These are phyloP conservation scores for Hypoxylon rubiginosum DNA, from an alignment of 2,329 filamentous ascomycete genomes.

Conservation along the genomic window DNA sequence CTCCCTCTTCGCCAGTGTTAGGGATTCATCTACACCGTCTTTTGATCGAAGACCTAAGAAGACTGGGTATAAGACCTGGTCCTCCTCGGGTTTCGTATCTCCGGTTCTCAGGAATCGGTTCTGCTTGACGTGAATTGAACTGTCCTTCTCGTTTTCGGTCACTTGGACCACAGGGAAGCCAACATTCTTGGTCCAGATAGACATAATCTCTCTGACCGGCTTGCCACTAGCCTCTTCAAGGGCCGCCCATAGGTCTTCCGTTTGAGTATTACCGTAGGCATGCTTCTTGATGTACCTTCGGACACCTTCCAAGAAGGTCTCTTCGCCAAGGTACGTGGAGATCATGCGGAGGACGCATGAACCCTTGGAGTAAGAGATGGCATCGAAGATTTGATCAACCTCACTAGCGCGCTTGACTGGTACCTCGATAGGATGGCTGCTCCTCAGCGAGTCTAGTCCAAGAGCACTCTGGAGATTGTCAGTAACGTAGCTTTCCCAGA, in stretches of 20 bases:
- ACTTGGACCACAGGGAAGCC: slow-evolving; percentile 93
- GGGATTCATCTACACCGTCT: slow-evolving; percentile 82
- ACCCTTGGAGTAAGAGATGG: slow-evolving; percentile 97
- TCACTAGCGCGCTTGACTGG: slow-evolving; percentile 95
- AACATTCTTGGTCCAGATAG: slow-evolving; percentile 97
- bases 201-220: slow-evolving; percentile 89
- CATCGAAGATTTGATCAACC: slow-evolving; percentile 98
- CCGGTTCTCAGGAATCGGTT: slow-evolving; percentile 94
- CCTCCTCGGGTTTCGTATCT: slow-evolving; percentile 93
- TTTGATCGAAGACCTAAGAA: slow-evolving; percentile 89
- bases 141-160: slow-evolving; percentile 77
- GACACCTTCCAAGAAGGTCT: slow-evolving; percentile 92
- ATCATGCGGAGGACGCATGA: slow-evolving; percentile 98
- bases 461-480: slow-evolving; percentile 92
- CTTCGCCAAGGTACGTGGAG: slow-evolving; percentile 93
- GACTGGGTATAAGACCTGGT: slow-evolving; percentile 87
- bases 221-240: slow-evolving; percentile 91
- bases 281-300: slow-evolving; percentile 94
- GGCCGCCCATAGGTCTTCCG: slow-evolving; percentile 89
- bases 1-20: slow-evolving; percentile 80
- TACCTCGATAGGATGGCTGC: slow-evolving; percentile 96
- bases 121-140: slow-evolving; percentile 88
- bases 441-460: slow-evolving; percentile 88
- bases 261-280: slow-evolving; percentile 95
- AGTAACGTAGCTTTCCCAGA: slow-evolving; percentile 95